Evolutionary conservation across 257 asterid genomes (phyloP), one percentile per base, ranked within the genome.

Genomic region (Nicotiana otophora): DNA sequence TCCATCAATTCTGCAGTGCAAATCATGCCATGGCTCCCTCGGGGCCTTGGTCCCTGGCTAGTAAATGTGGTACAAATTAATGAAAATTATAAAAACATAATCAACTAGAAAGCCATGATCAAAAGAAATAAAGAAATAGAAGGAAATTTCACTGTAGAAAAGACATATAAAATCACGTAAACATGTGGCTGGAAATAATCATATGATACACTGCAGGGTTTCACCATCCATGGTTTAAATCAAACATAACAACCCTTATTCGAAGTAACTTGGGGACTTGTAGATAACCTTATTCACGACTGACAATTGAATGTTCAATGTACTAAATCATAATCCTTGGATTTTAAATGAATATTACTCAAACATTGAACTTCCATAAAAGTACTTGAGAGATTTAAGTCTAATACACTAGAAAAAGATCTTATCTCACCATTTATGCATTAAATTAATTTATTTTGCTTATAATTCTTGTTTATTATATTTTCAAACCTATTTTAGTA

Each of bases 1-100:
- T 30, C 99, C 99, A 5, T 95, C 99, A 67, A 96, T 85, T 89
- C 87, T 89, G 90, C 96, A 89, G 88, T 96, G 98, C 86, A 96
- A 84, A 83, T 96, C 99, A 90, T 96, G 99, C 98, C 99, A 94
- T 82, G 99, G 98, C 89, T 96, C 86, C 87, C 99, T 91, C 0
- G 99, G 99, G 80, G 96, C 97, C 86, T 89, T 91, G 30, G 89
- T 89, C 87, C 97, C 99, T 69, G 79, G 88, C 98, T 93, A 78
- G 51, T 53, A 16, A 30, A 61, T 51, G 53, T 80, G 54, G 66
- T 63, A 66, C 72, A 15, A 75, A 58, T 74, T 34, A 78, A 81
- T 26, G 28, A 83, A 28, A 63, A 23, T 72, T 46, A 23, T 46
- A 12, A 28, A 9, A 55, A 83, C 53, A 79, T 76, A 60, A 67